These are phyloP conservation scores for Pseudozyma sp. DNA, from an alignment of 1,284 basidiomycete species.

Conservation along the genomic window DNA sequence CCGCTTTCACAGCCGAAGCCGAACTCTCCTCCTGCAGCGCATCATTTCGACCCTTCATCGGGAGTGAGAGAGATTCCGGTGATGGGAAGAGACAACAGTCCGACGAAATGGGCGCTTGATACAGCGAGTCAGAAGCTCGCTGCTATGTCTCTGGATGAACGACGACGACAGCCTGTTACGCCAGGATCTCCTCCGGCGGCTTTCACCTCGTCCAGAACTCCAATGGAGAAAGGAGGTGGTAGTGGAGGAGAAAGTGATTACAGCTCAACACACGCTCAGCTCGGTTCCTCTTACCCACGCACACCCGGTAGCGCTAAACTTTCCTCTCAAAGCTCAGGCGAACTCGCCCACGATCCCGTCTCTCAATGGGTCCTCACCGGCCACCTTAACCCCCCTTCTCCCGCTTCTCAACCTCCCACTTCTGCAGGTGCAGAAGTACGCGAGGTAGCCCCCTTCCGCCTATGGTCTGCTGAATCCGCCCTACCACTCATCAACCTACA, in stretches of 20 bases:
- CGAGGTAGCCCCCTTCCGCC: conserved; percentile 16
- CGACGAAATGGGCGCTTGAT: conserved; percentile 5
- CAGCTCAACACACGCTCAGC: no score
- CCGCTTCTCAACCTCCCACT: neutral
- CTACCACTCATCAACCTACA: conserved; percentile 13
- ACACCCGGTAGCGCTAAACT: no score
- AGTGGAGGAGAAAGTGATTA: no score
- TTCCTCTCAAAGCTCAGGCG: no score
- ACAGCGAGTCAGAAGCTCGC: neutral
- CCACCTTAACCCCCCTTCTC: neutral
- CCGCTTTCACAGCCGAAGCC: no score
- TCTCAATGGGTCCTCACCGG: neutral
- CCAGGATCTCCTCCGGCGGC: neutral
- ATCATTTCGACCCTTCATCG: no score
- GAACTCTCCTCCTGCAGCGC: no score
- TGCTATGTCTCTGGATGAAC: neutral
- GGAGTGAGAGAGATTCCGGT: neutral
- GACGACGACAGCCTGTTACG: neutral
- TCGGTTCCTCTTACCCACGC: no score
- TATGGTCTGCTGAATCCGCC: conserved; percentile 1
- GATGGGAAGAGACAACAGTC: neutral
- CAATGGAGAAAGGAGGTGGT: no score
- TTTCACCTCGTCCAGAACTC: neutral
- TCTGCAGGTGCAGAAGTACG: neutral
- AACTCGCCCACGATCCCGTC: neutral